A percentile compares a stretch with the other conserved stretches of the same genome.
Evolutionary conservation across 441 rosid species (phyloP).

Genomic region (Populus hybrid): DNA sequence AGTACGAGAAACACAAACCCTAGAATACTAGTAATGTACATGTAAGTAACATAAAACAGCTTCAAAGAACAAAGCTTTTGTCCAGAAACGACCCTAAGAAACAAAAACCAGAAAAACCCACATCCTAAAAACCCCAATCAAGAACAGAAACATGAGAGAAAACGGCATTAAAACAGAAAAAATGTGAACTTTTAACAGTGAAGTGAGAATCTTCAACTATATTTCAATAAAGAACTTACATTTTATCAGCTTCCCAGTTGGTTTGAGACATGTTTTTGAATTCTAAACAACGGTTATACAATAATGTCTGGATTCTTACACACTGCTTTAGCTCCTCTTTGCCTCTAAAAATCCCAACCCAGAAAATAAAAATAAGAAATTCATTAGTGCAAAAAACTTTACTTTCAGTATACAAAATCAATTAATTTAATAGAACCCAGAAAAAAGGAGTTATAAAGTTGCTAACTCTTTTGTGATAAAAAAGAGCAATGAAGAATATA

Average conservation of each 20-base stretch:
- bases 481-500: neutral
- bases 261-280: constrained; percentile 63
- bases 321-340: constrained; percentile 24
- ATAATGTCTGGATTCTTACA: constrained; percentile 1
- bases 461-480: neutral
- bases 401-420: neutral
- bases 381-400: neutral
- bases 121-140: constrained; percentile 30
- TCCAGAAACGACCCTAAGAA: constrained; percentile 20
- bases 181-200: neutral
- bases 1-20: constrained; percentile 31
- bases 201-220: neutral
- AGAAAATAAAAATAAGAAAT: constrained; percentile 10
- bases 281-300: constrained; percentile 35
- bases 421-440: constrained; percentile 2
- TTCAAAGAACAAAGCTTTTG: constrained; percentile 27
- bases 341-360: constrained; percentile 27
- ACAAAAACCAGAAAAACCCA: constrained; percentile 22
- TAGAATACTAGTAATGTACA: constrained; percentile 19
- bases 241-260: constrained; percentile 98
- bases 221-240: constrained; percentile 40
- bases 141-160: neutral
- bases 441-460: neutral
- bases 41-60: constrained; percentile 6
- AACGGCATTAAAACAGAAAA: neutral